Evolutionary conservation across 768 basidiomycete species (phyloP).

Genomic region (Mycena belliarum): DNA sequence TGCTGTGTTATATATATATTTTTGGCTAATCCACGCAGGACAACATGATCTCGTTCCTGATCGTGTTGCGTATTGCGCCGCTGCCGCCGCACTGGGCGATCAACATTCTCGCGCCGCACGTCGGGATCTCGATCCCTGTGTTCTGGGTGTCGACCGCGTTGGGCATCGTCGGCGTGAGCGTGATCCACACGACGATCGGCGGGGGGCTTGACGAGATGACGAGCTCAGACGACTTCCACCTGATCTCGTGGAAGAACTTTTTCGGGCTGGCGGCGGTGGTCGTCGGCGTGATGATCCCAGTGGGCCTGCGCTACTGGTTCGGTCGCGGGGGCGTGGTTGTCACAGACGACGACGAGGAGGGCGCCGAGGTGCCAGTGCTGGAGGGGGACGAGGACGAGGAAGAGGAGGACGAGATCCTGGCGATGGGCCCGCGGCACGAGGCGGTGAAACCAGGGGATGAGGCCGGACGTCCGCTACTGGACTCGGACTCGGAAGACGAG

Average conservation of each 20-base stretch:
- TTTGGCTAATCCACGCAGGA: conserved; percentile 33
- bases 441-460: conserved; percentile 35
- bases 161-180: conserved; percentile 86
- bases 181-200: conserved; percentile 95
- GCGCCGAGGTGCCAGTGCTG: not conserved
- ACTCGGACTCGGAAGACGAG: conserved; percentile 28
- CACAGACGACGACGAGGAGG: conserved; percentile 31
- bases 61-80: conserved; percentile 92
- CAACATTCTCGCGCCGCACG: conserved; percentile 89
- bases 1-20: not conserved
- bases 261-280: conserved; percentile 82
- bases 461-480: conserved; percentile 8
- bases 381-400: conserved; percentile 32
- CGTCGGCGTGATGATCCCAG: conserved; percentile 91
- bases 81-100: conserved; percentile 97
- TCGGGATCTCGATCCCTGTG: conserved; percentile 79
- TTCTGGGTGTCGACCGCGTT: conserved; percentile 93
- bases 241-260: conserved; percentile 91
- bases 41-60: conserved; percentile 89
- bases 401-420: conserved; percentile 51
- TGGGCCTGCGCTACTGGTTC: conserved; percentile 85
- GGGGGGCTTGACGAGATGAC: conserved; percentile 96
- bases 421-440: conserved; percentile 50
- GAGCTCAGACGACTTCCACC: conserved; percentile 87
- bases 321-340: conserved; percentile 54